These are phyloP conservation scores for Zoysia japonica DNA, from an alignment of 176 grass and related monocot species.

Conservation along the genomic window DNA sequence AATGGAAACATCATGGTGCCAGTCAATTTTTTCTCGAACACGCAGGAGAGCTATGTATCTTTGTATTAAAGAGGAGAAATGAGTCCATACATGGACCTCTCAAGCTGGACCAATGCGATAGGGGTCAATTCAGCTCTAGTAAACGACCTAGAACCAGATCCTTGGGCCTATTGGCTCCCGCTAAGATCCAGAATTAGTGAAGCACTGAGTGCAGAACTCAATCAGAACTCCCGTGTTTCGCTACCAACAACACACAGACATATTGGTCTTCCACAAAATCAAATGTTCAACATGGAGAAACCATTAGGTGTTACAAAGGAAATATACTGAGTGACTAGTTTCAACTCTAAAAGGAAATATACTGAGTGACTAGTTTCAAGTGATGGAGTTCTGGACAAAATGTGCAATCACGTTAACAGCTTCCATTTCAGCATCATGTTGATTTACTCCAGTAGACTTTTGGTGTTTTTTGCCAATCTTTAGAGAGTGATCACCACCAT, in stretches of 20 bases:
- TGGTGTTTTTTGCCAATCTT: conserved; percentile 77
- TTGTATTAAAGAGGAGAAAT: too few species aligned
- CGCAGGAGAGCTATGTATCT: too few species aligned
- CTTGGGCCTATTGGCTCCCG: too few species aligned
- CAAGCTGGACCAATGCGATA: too few species aligned
- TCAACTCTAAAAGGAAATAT: conserved; percentile 26
- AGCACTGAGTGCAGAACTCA: neutral
- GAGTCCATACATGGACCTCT: too few species aligned
- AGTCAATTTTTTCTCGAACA: neutral
- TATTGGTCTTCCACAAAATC: conserved; percentile 26
- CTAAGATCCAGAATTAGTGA: neutral
- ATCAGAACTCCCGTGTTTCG: neutral
- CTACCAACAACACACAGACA: conserved; percentile 3
- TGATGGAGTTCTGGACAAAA: conserved; percentile 51
- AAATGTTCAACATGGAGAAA: conserved; percentile 2
- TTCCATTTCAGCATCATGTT: conserved; percentile 61
- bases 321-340: conserved; percentile 12
- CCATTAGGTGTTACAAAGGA: conserved; percentile 10
- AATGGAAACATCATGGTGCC: neutral
- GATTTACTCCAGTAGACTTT: conserved; percentile 48
- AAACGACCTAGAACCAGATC: too few species aligned
- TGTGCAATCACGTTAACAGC: conserved; percentile 63
- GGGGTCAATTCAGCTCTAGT: too few species aligned
- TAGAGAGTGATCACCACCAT: conserved; percentile 88
- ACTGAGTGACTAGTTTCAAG: conserved; percentile 15